Conservation (phyloP, 257 asterid species). For the Ophiorrhiza pumila region DNA sequence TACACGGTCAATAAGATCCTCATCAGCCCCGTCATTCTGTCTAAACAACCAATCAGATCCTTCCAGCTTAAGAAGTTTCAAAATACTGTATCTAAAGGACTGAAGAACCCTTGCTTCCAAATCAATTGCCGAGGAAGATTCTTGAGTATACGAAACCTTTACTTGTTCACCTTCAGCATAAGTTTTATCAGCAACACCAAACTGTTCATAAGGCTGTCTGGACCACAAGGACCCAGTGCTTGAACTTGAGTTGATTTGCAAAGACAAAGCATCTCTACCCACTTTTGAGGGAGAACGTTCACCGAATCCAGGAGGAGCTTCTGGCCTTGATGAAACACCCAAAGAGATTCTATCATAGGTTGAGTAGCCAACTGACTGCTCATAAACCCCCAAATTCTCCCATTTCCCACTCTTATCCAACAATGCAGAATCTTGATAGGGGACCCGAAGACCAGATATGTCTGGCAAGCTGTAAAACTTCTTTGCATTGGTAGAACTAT, state of each 20-base stretch:
- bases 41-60: slow-evolving; percentile 88
- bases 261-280: slow-evolving; percentile 50
- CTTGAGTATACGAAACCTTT: slow-evolving; percentile 34
- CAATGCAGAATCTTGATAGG: slow-evolving; percentile 42
- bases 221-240: slow-evolving; percentile 71
- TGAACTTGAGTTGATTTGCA: slow-evolving; percentile 48
- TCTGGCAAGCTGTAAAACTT: slow-evolving; percentile 86
- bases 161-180: slow-evolving; percentile 23
- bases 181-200: slow-evolving; percentile 77
- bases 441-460: slow-evolving; percentile 70
- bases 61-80: slow-evolving; percentile 80
- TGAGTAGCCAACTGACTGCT: slow-evolving; percentile 40
- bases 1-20: slow-evolving; percentile 88
- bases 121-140: slow-evolving; percentile 42
- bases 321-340: slow-evolving; percentile 43
- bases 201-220: slow-evolving; percentile 80
- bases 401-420: slow-evolving; percentile 38
- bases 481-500: slow-evolving; percentile 47
- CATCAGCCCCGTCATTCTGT: slow-evolving; percentile 90
- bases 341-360: slow-evolving; percentile 38
- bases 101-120: slow-evolving; percentile 79
- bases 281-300: slow-evolving; percentile 53
- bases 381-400: slow-evolving; percentile 43
- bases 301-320: slow-evolving; percentile 45
- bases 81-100: slow-evolving; percentile 73